Evolutionary conservation across 2,329 filamentous ascomycete genomes (phyloP), one percentile per base, ranked within the genome.

Genomic region (Sclerotinia trifoliorum): DNA sequence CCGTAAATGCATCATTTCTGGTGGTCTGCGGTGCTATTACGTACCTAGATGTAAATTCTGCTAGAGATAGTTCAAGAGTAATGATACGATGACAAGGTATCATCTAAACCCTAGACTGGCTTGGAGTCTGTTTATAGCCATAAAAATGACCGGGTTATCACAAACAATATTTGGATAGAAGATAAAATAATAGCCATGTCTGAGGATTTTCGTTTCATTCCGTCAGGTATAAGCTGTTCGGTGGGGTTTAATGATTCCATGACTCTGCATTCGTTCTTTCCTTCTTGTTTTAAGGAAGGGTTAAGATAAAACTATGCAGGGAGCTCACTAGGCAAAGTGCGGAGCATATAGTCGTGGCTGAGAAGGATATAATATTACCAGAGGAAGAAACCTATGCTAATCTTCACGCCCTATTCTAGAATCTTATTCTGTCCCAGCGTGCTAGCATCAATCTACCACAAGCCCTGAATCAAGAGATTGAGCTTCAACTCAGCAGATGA

Each of bases 311-410:
- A 10, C 2, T 21, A 3, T 6, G 2, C 26, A 2, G 2, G 4
- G 4, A 35, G 1, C 35, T 55, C 2, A 7, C 8, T 32, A 19
- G 11, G 32, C 10, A 29, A 55, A 5, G 8, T 21, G 29, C 11
- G 2, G 5, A 32, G 1, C 32, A 54, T 5, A 32, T n/a, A 10
- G 2, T 11, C 7, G 0, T 11, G 5, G 7, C 10, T 5, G 0
- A 10, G 7, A 11, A 8, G 11, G 29, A 17, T 32, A 10, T 32
- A 2, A 13, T 0, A 21, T 21, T 1, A 1, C 2, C 26, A 32
- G 21, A 0, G 21, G 1, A 32, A 10, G 26, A 32, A 55, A 8
- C 26, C 26, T 55, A 32, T 8, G 8, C 21, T 6, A 32, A 21
- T 32, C 8, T 21, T 6, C 52, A 32, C 10, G 4, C 19, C 26